phyloP scores from a whole-genome alignment of 2,329 filamentous ascomycete species.

The Venturia effusa region DNA sequence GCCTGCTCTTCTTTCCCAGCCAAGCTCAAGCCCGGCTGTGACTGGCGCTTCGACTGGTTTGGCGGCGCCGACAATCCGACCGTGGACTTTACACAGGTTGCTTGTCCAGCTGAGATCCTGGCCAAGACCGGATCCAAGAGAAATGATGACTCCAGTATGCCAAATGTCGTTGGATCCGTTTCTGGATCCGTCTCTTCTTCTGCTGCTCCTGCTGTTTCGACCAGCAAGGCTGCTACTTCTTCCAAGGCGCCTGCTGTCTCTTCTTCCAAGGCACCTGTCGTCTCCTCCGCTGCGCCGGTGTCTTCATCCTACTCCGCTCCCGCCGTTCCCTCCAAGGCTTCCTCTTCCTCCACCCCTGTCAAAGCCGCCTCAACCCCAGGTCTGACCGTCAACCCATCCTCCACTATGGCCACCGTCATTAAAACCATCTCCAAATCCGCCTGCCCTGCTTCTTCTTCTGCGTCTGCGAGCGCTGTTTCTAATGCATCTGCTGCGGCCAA shows the following conservation, averaged over 20 bases:
- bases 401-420: neutral
- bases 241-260: neutral
- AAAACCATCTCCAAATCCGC: neutral
- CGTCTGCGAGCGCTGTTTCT: neutral
- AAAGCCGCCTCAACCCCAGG: neutral
- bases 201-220: neutral
- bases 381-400: neutral
- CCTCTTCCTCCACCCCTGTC: neutral
- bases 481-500: neutral
- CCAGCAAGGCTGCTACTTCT: neutral
- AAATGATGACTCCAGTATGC: neutral
- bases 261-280: neutral
- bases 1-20: slow-evolving; percentile 44
- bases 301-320: neutral
- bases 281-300: neutral
- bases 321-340: neutral
- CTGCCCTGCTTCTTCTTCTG: neutral
- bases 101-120: slow-evolving; percentile 42
- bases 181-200: neutral
- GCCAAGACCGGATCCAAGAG: slow-evolving; percentile 17
- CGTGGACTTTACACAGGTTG: slow-evolving; percentile 45
- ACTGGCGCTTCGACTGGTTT: slow-evolving; percentile 58
- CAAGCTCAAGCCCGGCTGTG: slow-evolving; percentile 44
- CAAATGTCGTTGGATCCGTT: neutral
- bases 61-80: slow-evolving; percentile 45